phyloP scores from a whole-genome alignment of 768 basidiomycete genomes.

The Termitomyces sp. region DNA sequence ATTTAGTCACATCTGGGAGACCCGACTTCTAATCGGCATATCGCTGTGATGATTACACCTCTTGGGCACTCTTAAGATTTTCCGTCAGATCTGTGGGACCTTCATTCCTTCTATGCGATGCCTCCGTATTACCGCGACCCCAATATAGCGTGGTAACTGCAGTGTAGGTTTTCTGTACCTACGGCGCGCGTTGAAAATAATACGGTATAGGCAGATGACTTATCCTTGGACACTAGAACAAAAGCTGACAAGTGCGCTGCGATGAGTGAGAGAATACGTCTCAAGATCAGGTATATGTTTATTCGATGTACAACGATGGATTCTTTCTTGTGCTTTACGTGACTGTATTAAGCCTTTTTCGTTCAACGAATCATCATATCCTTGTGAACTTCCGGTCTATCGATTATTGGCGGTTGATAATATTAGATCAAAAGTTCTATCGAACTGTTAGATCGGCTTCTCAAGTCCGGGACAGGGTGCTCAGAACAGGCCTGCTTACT shows the following conservation, averaged over 20 bases:
- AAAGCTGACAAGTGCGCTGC: background rate
- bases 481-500: constrained; percentile 6
- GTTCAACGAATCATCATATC: constrained; percentile 7
- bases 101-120: background rate
- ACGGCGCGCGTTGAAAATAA: background rate
- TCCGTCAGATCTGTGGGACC: background rate
- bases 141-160: background rate
- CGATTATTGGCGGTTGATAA: background rate
- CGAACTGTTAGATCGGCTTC: constrained; percentile 11
- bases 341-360: constrained; percentile 15
- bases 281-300: constrained; percentile 8
- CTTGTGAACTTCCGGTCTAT: constrained; percentile 6
- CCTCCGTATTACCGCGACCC: background rate
- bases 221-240: constrained; percentile 2
- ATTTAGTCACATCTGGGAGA: background rate
- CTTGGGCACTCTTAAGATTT: background rate
- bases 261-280: background rate
- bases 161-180: background rate
- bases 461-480: constrained; percentile 4
- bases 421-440: constrained; percentile 6
- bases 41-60: constrained; percentile 3
- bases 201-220: background rate
- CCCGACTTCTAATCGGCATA: constrained; percentile 11
- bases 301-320: background rate
- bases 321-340: constrained; percentile 9